Evolutionary conservation across 495 filamentous ascomycete species (phyloP).

Genomic region (Xylaria sp.): DNA sequence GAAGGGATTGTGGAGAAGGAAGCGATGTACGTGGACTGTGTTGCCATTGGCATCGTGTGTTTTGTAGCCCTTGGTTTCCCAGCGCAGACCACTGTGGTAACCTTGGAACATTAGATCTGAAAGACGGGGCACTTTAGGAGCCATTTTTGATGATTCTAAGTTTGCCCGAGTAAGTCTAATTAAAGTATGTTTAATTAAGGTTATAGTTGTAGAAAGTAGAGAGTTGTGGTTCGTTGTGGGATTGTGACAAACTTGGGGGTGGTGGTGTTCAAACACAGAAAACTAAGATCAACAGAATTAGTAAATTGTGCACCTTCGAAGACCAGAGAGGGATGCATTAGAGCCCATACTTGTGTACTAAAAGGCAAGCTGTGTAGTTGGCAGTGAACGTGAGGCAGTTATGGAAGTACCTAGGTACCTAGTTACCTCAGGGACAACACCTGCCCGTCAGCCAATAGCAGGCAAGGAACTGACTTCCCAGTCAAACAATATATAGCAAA

Average conservation of each 20-base stretch:
- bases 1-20: conserved; percentile 28
- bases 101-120: not conserved
- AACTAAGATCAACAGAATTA: not conserved
- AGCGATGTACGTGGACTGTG: conserved; percentile 1
- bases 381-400: not conserved
- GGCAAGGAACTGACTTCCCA: not conserved
- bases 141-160: not conserved
- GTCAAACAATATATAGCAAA: not conserved
- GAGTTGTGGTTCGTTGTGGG: not conserved
- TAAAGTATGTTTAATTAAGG: no score
- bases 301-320: not conserved
- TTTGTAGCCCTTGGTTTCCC: conserved; percentile 25
- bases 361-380: not conserved
- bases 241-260: not conserved
- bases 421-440: not conserved
- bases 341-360: not conserved
- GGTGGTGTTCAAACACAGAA: not conserved
- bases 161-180: not conserved
- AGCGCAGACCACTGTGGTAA: conserved; percentile 21
- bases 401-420: not conserved
- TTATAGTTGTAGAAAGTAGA: not conserved
- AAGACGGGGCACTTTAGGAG: not conserved
- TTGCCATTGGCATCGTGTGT: not conserved
- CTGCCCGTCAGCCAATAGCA: not conserved
- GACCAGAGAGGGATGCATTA: not conserved